Base-by-base conservation (phyloP, 192 early-diverging fungal genomes). In the Spinellus fusiger region DNA sequence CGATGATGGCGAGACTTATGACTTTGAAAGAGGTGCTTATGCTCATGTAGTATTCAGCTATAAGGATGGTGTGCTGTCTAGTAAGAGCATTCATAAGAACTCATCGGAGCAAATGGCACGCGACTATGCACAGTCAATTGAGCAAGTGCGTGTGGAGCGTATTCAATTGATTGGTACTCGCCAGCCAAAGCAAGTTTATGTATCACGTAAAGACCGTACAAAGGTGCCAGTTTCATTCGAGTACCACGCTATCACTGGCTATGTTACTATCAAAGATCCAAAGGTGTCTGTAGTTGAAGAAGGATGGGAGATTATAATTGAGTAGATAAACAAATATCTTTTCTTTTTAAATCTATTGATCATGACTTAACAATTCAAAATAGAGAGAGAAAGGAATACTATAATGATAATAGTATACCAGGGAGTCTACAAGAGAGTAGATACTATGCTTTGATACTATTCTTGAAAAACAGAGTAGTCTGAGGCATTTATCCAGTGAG, bases 1-100 rank as follows among this genome's bases (percentile, higher is more conserved):
- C 47, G 97, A 99, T 72, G 97, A 99, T 63, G 97, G 94, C 9
- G 80, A 89, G 49, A 76, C 84, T 1, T 98, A 83, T 65, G 82
- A 76, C 32, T 89, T 84, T 61, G 59, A 83, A 62, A 58, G 74
- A 0, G 90, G 91, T 3, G 78, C 76, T 28, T 98, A 87, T 71
- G 74, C 94, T 47, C 59, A 73, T 47, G 58, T 50, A 2, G 53
- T 75, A 27, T 86, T 92, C 71, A 60, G 47, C 12, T 91, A 77
- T 54, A 40, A 57, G 10, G 32, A 51, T 28, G 62, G 63, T 32
- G 25, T 78, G 37, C 58, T 85, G 70, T 49, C 68, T 53, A 75
- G 73, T 35, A 47, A 37, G 4, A 53, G 58, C 5, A 27, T 69
- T 2, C 69, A 76, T 64, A 22, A 58, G 15, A 33, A 57, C 5